Evolutionary conservation across 495 filamentous ascomycete species (phyloP).

Genomic region (Penicillium pancosmium): DNA sequence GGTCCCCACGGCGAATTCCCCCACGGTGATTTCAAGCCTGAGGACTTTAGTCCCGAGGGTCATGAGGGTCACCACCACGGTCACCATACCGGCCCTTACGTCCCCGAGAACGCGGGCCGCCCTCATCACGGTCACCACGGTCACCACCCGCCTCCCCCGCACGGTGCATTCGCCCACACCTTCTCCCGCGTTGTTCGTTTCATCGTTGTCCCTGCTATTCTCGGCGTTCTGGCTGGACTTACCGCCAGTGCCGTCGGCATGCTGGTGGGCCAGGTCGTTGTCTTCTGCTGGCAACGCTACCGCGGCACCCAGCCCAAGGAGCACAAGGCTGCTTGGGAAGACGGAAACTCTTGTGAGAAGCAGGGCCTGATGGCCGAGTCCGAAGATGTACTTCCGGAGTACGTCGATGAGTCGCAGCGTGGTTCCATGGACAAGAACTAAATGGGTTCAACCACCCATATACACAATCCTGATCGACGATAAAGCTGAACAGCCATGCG

Average conservation of each 20-base stretch:
- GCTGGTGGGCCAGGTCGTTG: slow-evolving; percentile 52
- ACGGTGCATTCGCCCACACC: slow-evolving; percentile 44
- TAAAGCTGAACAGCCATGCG: not conserved
- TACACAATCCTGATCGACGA: not conserved
- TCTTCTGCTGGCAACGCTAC: slow-evolving; percentile 54
- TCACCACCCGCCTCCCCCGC: slow-evolving; percentile 28
- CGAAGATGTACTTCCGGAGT: slow-evolving; percentile 38
- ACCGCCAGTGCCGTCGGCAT: slow-evolving; percentile 56
- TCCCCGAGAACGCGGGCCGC: slow-evolving; percentile 22
- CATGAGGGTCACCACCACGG: slow-evolving; percentile 12
- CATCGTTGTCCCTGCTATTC: slow-evolving; percentile 48
- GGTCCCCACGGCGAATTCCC: not conserved
- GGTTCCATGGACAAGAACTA: slow-evolving; percentile 37
- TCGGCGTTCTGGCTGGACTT: slow-evolving; percentile 53
- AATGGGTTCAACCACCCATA: not conserved
- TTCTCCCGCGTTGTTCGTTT: slow-evolving; percentile 52
- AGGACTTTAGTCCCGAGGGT: slow-evolving; percentile 16
- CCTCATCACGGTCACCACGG: slow-evolving; percentile 32
- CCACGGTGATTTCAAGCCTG: slow-evolving; percentile 1
- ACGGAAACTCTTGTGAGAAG: slow-evolving; percentile 44
- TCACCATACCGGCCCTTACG: slow-evolving; percentile 16
- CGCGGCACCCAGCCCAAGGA: slow-evolving; percentile 35
- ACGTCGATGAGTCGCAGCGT: slow-evolving; percentile 35
- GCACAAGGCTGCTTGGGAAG: slow-evolving; percentile 36
- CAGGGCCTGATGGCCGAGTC: slow-evolving; percentile 42